Percentiles rank a stretch among this genome's conserved stretches.
Evolutionary conservation across 164 flowering plant genomes (phyloP).

Genomic region (Euptelea pleiosperma): DNA sequence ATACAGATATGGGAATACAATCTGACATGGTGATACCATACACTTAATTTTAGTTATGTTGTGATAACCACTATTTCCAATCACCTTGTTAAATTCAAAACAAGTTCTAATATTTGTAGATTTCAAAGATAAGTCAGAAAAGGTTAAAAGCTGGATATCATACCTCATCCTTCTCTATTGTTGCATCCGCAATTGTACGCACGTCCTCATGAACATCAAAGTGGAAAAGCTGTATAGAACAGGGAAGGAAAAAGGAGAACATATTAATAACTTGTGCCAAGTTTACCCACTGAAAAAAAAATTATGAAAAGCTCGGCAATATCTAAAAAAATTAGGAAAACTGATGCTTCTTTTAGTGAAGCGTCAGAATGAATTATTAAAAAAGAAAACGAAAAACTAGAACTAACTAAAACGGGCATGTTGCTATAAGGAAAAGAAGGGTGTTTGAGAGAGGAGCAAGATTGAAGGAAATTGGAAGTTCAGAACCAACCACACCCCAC

Average conservation of each 20-base stretch:
- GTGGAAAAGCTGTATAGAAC: slow-evolving; percentile 74
- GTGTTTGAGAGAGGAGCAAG: no score
- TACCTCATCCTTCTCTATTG: slow-evolving; percentile 98
- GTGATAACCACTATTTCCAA: no score
- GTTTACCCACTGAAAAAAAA: no score
- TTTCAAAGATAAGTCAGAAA: not conserved
- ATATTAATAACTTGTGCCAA: slow-evolving; percentile 1
- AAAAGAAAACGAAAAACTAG: not conserved
- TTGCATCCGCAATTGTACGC: slow-evolving; percentile 94
- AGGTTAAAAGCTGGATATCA: not conserved
- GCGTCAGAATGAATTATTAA: no score
- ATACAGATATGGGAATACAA: not conserved
- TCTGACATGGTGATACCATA: not conserved
- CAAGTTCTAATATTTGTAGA: not conserved
- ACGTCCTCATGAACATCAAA: slow-evolving; percentile 99
- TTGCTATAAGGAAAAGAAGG: no score
- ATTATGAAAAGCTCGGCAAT: no score
- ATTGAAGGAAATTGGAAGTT: no score
- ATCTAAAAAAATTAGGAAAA: no score
- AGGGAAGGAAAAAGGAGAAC: not conserved
- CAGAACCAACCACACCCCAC: no score
- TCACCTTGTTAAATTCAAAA: not conserved
- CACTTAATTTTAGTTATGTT: no score
- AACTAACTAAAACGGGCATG: no score
- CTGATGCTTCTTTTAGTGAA: no score